Percentiles rank a stretch among this genome's conserved stretches.
phyloP scores from a whole-genome alignment of 163 green algal genomes.

The Coccomyxa subellipsoidea region DNA sequence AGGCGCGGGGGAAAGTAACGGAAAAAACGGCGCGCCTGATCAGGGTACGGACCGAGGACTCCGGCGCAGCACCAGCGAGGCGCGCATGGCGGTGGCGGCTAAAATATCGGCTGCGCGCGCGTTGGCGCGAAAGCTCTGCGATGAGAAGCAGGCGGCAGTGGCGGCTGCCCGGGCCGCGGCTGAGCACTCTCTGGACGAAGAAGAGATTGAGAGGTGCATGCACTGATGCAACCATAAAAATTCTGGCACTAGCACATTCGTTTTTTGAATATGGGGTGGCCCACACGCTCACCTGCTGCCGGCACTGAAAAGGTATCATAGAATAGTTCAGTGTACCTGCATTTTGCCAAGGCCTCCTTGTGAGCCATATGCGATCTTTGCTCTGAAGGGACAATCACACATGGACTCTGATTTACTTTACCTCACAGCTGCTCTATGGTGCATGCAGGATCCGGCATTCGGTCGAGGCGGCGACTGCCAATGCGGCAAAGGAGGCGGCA shows the following conservation, averaged over 20 bases:
- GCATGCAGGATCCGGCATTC: constrained; percentile 4
- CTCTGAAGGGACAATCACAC: neutral
- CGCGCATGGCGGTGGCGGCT: neutral
- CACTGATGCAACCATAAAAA: neutral
- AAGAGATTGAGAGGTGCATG: constrained; percentile 12
- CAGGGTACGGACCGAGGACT: neutral
- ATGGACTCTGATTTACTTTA: too few relatives aligned
- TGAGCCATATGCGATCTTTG: neutral
- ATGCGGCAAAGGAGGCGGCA: constrained; percentile 20
- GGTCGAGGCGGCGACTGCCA: constrained; percentile 19
- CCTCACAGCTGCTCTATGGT: too few relatives aligned
- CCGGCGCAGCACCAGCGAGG: constrained; percentile 6
- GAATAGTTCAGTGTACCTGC: neutral
- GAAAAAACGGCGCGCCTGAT: neutral
- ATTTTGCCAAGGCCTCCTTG: neutral
- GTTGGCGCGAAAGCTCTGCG: constrained; percentile 48
- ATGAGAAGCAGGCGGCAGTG: constrained; percentile 53
- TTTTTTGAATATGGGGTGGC: neutral
- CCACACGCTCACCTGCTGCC: neutral
- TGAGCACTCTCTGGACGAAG: constrained; percentile 34
- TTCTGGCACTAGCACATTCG: neutral
- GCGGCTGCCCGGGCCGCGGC: constrained; percentile 29
- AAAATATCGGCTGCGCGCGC: constrained; percentile 19
- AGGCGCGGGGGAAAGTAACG: too few relatives aligned
- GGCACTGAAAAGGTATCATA: neutral